phyloP scores from a whole-genome alignment of 2,329 filamentous ascomycete genomes.

The Epichloe uncinata region DNA sequence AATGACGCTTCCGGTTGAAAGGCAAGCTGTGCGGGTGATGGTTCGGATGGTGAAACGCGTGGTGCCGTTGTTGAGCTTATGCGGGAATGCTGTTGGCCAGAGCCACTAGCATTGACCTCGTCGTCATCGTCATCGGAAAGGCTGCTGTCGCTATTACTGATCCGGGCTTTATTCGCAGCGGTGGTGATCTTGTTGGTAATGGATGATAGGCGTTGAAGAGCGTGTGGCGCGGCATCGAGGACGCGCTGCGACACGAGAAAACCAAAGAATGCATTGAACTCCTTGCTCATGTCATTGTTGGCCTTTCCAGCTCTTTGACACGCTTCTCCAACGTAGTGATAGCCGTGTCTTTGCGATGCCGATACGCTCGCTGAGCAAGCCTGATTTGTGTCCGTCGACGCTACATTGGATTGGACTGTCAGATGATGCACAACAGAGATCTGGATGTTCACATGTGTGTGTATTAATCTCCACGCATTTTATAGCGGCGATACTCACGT shows the following conservation, averaged over 20 bases:
- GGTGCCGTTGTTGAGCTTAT: neutral
- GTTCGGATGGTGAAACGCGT: neutral
- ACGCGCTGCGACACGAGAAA: slow-evolving; percentile 44
- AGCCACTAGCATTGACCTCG: neutral
- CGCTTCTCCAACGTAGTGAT: slow-evolving; percentile 60
- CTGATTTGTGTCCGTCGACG: slow-evolving; percentile 78
- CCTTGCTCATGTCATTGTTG: slow-evolving; percentile 61
- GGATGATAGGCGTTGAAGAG: slow-evolving; percentile 42
- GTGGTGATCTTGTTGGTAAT: slow-evolving; percentile 44
- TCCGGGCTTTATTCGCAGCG: slow-evolving; percentile 33
- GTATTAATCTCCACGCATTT: neutral
- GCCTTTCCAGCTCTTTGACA: slow-evolving; percentile 54
- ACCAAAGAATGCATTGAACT: slow-evolving; percentile 55
- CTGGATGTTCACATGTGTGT: neutral
- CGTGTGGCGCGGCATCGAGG: slow-evolving; percentile 40
- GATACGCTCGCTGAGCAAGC: slow-evolving; percentile 73
- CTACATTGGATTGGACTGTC: slow-evolving; percentile 23
- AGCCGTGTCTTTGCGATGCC: slow-evolving; percentile 70
- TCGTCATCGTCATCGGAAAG: slow-evolving; percentile 1
- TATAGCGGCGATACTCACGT: slow-evolving; percentile 42
- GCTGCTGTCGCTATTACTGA: slow-evolving; percentile 13
- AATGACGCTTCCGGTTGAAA: neutral
- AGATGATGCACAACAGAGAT: neutral
- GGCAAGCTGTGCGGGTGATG: neutral
- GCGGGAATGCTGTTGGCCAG: neutral